These are phyloP conservation scores for Pilasporangium apinafurcum DNA, from an alignment of 352 stramenopile species.

Conservation along the genomic window DNA sequence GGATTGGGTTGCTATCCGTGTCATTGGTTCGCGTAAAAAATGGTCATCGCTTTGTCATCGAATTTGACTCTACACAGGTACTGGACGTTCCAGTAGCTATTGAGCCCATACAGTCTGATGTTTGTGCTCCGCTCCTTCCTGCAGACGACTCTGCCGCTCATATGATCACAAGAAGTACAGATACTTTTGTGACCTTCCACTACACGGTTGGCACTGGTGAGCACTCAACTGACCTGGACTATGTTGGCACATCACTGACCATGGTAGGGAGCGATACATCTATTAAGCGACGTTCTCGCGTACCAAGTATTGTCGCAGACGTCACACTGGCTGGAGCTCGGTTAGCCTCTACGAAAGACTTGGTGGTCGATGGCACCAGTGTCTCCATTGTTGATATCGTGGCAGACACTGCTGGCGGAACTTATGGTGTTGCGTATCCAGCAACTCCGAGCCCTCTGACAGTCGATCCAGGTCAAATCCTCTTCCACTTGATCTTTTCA, in stretches of 20 bases:
- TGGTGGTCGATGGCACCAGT: slow-evolving; percentile 40
- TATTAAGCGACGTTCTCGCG: slow-evolving; percentile 24
- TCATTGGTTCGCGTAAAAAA: slow-evolving; percentile 36
- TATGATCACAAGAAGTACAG: slow-evolving; percentile 26
- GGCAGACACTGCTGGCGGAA: slow-evolving; percentile 29
- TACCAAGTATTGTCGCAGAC: slow-evolving; percentile 23
- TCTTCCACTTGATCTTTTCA: slow-evolving; percentile 63
- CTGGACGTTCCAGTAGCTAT: slow-evolving; percentile 36
- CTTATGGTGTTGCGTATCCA: slow-evolving; percentile 62
- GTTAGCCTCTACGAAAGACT: slow-evolving; percentile 17
- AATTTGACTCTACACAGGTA: slow-evolving; percentile 42
- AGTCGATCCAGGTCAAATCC: slow-evolving; percentile 55
- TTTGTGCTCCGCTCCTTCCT: slow-evolving; percentile 46
- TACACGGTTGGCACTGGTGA: slow-evolving; percentile 38
- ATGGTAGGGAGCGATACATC: slow-evolving; percentile 10
- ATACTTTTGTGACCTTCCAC: slow-evolving; percentile 50
- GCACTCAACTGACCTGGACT: slow-evolving; percentile 16
- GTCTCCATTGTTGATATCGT: slow-evolving; percentile 40
- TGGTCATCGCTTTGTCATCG: slow-evolving; percentile 43
- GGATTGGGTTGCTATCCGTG: slow-evolving; percentile 53
- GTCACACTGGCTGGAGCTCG: slow-evolving; percentile 20
- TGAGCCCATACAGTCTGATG: slow-evolving; percentile 27
- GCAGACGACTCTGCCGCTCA: slow-evolving; percentile 21
- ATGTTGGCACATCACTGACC: slow-evolving; percentile 14
- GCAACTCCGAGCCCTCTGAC: slow-evolving; percentile 32